A percentile compares a stretch with the other conserved stretches of the same genome.
Conservation (phyloP, 345 rosid genomes). For the Euphorbia tirucalli region DNA sequence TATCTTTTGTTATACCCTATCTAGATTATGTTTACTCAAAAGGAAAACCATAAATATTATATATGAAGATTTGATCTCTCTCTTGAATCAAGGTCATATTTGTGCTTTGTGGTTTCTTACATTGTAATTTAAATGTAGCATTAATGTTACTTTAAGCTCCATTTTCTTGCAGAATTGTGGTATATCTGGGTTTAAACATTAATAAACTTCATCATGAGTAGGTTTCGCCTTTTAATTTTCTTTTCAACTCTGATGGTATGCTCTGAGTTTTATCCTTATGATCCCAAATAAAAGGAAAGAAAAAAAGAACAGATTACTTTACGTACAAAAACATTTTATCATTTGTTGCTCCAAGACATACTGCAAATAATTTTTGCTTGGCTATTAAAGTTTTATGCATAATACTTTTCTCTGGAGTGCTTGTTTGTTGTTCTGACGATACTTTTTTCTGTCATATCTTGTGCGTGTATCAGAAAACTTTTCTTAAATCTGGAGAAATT, state of each 20-base stretch:
- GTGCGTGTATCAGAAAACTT: slow-evolving; percentile 37
- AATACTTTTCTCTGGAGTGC: background rate
- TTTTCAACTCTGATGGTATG: background rate
- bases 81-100: background rate
- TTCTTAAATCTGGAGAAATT: slow-evolving; percentile 27
- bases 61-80: background rate
- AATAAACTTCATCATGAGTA: background rate
- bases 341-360: background rate
- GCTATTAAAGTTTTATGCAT: background rate
- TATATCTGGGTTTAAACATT: background rate
- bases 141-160: background rate
- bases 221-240: background rate
- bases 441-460: slow-evolving; percentile 21
- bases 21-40: background rate
- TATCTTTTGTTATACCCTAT: background rate
- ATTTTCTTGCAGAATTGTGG: background rate
- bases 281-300: background rate
- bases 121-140: background rate
- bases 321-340: background rate
- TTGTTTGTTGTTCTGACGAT: slow-evolving; percentile 4
- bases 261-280: background rate
- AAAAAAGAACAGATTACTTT: background rate
- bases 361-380: background rate
- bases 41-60: background rate
- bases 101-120: background rate